Base-by-base conservation (phyloP, 345 rosid genomes). In the Passiflora organensis region DNA sequence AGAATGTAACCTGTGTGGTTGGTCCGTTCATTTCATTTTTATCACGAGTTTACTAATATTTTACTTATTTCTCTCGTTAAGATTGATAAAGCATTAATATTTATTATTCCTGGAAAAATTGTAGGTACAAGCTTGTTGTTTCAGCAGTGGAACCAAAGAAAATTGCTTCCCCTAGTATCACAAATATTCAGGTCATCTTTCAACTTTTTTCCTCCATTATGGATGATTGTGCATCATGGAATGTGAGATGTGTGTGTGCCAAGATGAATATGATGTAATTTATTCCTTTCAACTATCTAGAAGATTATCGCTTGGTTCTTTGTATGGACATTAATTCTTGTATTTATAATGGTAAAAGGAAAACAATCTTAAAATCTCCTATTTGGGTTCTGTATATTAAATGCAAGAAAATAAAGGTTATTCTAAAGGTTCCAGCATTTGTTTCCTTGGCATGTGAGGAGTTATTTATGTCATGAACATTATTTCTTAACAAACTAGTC, bases 101-200 rank as follows among this genome's bases (percentile, higher is more conserved):
- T 17, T 15, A 54, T 39, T 62, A 38, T 67, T 5, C 64, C 42
- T 61, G 6, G 43, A 57, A 48, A 60, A 49, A 36, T 60, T 76
- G 70, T 81, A 89, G 96, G 62, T 91, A 78, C 74, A 91, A 91
- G 79, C 73, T 91, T 71, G 96, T 91, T 46, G 80, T 88, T 62
- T 72, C 90, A 28, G 85, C 81, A 51, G 63, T 87, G 32, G 95
- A 93, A 65, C 95, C 99, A 39, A 84, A 65, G 77, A 93, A 75
- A 86, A 66, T 93, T 60, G 77, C 79, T 58, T 86, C 95, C 60
- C 94, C 96, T 39, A 60, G 74, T 22, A 76, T 86, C 60, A 77
- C 94, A 38, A 93, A 93, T 71, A 84, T 89, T 62, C 96, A 93
- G 95, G 96, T 93, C 48, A 9, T 32, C 32, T 51, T 48, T 19